Conservation (phyloP, 345 rosid genomes). For the Raphanus sativus region DNA sequence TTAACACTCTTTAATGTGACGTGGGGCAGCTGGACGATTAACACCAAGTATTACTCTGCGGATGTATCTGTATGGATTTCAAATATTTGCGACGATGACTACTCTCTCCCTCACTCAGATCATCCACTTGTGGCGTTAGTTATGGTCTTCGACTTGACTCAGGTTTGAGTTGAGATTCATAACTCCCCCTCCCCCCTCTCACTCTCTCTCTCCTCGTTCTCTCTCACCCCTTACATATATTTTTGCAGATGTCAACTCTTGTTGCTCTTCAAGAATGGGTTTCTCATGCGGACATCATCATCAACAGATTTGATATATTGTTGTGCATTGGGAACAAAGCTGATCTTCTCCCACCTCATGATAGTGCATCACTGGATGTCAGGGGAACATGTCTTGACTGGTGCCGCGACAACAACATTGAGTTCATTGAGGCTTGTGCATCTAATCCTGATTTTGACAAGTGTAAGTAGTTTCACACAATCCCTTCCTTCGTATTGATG, state of each 20-base stretch:
- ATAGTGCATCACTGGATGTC: slow-evolving; percentile 52
- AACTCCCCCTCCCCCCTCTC: no score
- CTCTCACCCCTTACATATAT: slow-evolving; percentile 11
- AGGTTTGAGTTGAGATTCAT: slow-evolving; percentile 42
- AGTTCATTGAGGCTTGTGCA: slow-evolving; percentile 88
- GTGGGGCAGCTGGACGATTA: slow-evolving; percentile 63
- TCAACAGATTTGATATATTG: slow-evolving; percentile 58
- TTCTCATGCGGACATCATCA: slow-evolving; percentile 49
- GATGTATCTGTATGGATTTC: slow-evolving; percentile 74
- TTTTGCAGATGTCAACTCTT: slow-evolving; percentile 64
- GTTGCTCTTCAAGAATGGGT: slow-evolving; percentile 70
- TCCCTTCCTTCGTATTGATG: background rate
- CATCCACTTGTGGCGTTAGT: slow-evolving; percentile 61
- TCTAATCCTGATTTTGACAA: slow-evolving; percentile 79
- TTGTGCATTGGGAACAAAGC: slow-evolving; percentile 89
- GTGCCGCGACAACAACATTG: slow-evolving; percentile 70
- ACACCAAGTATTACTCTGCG: slow-evolving; percentile 87
- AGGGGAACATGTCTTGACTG: slow-evolving; percentile 66
- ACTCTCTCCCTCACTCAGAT: slow-evolving; percentile 46
- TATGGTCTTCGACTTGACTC: slow-evolving; percentile 75
- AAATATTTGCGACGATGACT: slow-evolving; percentile 48
- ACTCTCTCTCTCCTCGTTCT: background rate
- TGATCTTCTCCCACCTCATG: slow-evolving; percentile 70
- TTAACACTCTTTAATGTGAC: slow-evolving; percentile 21
- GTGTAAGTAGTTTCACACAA: slow-evolving; percentile 48